phyloP scores from a whole-genome alignment of 768 basidiomycete genomes.

The Leccinum pellstonianum region DNA sequence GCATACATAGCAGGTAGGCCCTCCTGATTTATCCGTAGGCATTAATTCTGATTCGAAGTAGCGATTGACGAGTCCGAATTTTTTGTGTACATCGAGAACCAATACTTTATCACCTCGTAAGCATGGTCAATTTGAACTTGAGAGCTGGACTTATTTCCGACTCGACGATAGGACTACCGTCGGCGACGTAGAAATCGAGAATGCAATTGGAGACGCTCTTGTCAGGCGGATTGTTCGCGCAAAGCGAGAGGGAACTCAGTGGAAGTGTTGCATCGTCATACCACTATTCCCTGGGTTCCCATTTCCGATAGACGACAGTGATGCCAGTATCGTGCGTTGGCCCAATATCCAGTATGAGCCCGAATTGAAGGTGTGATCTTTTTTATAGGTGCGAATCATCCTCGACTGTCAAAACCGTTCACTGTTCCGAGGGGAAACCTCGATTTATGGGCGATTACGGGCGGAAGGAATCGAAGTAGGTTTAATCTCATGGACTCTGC shows the following conservation, averaged over 20 bases:
- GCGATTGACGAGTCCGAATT: not conserved
- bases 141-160: not conserved
- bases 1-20: conserved; percentile 82
- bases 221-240: conserved; percentile 90
- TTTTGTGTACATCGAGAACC: not conserved
- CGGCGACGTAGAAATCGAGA: conserved; percentile 85
- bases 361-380: not conserved
- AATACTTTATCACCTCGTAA: not conserved
- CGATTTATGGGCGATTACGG: conserved; percentile 82
- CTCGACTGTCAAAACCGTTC: conserved; percentile 93
- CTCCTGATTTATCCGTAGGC: not conserved
- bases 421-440: conserved; percentile 84
- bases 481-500: not conserved
- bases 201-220: conserved; percentile 91
- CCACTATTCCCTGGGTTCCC: conserved; percentile 93
- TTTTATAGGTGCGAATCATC: conserved; percentile 80
- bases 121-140: not conserved
- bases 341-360: not conserved
- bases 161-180: conserved; percentile 65
- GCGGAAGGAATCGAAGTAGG: conserved; percentile 86
- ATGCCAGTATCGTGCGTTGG: conserved; percentile 80
- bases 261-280: conserved; percentile 92
- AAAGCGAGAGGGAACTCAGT: conserved; percentile 72
- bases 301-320: conserved; percentile 87
- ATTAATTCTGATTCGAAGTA: conserved; percentile 2